Percentiles rank a stretch among this genome's conserved stretches.
These are phyloP conservation scores for Lanzia echinophila DNA, from an alignment of 2,329 filamentous ascomycete genomes.

Conservation along the genomic window DNA sequence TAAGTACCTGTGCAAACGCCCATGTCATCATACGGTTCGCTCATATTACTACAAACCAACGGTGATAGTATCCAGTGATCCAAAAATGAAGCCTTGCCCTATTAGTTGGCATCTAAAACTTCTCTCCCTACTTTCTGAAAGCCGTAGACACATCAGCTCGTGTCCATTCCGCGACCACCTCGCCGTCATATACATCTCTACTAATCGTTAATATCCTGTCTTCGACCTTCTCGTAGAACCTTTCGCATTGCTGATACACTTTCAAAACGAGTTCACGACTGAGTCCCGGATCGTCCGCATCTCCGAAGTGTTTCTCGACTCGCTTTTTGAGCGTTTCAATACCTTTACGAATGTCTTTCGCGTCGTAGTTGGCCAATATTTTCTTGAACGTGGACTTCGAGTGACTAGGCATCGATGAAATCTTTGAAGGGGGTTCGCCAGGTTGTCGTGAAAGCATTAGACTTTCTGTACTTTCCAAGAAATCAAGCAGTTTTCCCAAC, in stretches of 20 bases:
- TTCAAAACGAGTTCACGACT: constrained; percentile 47
- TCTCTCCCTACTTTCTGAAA: constrained; percentile 38
- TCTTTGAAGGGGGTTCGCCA: constrained; percentile 52
- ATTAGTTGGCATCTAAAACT: background rate
- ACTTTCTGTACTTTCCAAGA: constrained; percentile 81
- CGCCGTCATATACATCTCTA: constrained; percentile 57
- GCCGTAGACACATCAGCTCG: constrained; percentile 54
- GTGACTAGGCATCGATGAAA: constrained; percentile 77
- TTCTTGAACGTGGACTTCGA: constrained; percentile 81
- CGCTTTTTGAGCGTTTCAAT: constrained; percentile 83
- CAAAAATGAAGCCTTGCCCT: background rate
- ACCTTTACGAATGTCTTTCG: constrained; percentile 81
- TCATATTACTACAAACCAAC: constrained; percentile 11
- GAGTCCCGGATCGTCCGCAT: constrained; percentile 64
- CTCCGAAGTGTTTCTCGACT: constrained; percentile 95
- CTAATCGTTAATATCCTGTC: constrained; percentile 53
- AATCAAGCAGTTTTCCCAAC: constrained; percentile 84
- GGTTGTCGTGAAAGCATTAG: constrained; percentile 51
- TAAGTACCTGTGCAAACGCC: too few relatives aligned
- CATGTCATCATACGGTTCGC: too few relatives aligned
- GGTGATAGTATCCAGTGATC: constrained; percentile 1
- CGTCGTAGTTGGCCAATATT: constrained; percentile 71
- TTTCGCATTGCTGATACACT: constrained; percentile 55
- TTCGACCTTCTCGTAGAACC: constrained; percentile 56
- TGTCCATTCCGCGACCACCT: constrained; percentile 61